Evolutionary conservation across 345 rosid species (phyloP).

Genomic region (Salix arbutifolia): DNA sequence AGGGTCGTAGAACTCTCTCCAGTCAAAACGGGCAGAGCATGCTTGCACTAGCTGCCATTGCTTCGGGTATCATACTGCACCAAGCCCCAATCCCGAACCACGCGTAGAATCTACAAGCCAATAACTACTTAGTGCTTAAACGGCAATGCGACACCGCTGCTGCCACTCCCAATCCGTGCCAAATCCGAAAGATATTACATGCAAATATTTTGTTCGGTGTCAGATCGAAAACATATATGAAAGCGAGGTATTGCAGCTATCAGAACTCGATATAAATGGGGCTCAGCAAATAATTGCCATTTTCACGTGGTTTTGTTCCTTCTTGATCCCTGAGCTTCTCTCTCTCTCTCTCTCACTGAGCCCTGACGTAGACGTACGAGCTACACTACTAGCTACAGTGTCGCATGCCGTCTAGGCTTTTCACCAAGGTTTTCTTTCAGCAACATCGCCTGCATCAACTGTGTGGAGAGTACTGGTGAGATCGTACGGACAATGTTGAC

Average conservation of each 20-base stretch:
- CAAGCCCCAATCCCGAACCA: background rate
- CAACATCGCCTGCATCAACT: background rate
- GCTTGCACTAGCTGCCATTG: background rate
- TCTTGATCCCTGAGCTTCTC: background rate
- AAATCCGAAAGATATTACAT: background rate
- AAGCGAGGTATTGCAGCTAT: background rate
- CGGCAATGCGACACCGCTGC: background rate
- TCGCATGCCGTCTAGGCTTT: background rate
- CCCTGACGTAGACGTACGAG: background rate
- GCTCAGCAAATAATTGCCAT: background rate
- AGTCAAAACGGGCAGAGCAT: background rate
- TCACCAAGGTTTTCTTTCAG: background rate
- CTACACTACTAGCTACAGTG: background rate
- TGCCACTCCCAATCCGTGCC: background rate
- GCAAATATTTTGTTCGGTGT: background rate
- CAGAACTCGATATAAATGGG: background rate
- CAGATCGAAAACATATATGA: background rate
- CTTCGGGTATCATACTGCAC: background rate
- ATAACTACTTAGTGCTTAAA: background rate
- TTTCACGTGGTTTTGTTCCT: conserved; percentile 14
- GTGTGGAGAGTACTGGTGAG: background rate
- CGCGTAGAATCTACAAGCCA: background rate
- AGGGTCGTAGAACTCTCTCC: background rate
- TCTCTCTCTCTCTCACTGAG: background rate
- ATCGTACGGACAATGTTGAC: background rate